These are phyloP conservation scores for Pseudomonodictys pantanalensis DNA, from an alignment of 495 filamentous ascomycete species.

Conservation along the genomic window DNA sequence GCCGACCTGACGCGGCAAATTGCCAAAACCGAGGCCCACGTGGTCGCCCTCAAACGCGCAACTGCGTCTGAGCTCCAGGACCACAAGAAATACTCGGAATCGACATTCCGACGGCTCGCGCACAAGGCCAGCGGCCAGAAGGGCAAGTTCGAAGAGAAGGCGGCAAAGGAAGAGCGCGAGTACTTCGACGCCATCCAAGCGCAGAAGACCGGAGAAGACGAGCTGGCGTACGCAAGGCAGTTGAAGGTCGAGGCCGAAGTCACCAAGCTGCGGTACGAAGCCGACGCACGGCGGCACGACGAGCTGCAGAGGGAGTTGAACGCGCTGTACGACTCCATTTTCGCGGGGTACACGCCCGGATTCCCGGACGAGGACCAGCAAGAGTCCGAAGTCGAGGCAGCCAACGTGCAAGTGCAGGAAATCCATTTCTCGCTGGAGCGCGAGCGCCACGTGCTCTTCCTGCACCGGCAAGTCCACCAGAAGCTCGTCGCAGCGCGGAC, in stretches of 20 bases:
- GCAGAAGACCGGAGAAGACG: conserved; percentile 42
- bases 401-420: conserved; percentile 32
- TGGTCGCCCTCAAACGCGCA: conserved; percentile 32
- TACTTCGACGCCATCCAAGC: conserved; percentile 48
- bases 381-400: conserved; percentile 34
- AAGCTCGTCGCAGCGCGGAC: conserved; percentile 15
- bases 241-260: conserved; percentile 24
- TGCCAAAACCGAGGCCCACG: conserved; percentile 14
- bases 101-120: conserved; percentile 45
- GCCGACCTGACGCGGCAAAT: conserved; percentile 42
- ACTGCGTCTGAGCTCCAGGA: conserved; percentile 47
- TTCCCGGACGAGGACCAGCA: conserved; percentile 49
- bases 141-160: conserved; percentile 42
- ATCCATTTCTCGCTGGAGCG: conserved; percentile 32
- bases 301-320: conserved; percentile 38
- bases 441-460: conserved; percentile 33
- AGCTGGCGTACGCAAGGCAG: conserved; percentile 36
- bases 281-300: conserved; percentile 33
- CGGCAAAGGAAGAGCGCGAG: conserved; percentile 50
- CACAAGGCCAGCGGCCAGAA: conserved; percentile 47
- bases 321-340: conserved; percentile 41
- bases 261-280: conserved; percentile 19
- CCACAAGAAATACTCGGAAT: conserved; percentile 50
- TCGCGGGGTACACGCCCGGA: conserved; percentile 47
- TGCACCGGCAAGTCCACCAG: conserved; percentile 21